Evolutionary conservation across 495 filamentous ascomycete genomes (phyloP), one percentile per base, ranked within the genome.

Genomic region (Podospora fimiseda): DNA sequence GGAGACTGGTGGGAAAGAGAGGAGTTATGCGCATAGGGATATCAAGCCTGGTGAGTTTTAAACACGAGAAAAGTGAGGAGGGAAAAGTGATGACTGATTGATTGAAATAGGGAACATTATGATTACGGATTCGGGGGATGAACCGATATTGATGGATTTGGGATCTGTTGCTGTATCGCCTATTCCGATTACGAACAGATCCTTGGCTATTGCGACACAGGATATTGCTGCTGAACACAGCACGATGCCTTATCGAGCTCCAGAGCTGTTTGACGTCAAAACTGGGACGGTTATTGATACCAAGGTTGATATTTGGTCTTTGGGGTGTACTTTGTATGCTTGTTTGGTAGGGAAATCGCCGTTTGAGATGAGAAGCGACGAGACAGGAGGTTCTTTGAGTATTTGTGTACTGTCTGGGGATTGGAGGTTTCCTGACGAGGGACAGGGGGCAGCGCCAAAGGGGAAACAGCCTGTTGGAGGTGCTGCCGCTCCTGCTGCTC

Each of bases 221-320:
- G 93, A 98, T 60, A 87, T 80, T 15, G 93, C 93, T 7, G 93
- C 91, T 7, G 93, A 98, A 66, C 92, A 96, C 73, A 89, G 84
- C 56, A 98, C 93, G 13, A 96, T 98, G 90, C 92, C 94, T 1
- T 98, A 98, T 70, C 89, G 93, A 45, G 93, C 93, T 2, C 93
- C 93, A 0, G 93, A 98, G 70, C 84, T 98, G 30, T 98, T 98
- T 66, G 93, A 98, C 62, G 94, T 97, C 51, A 95, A 96, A 68
- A 96, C 90, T 2, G 92, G 89, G 33, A 86, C 85, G 9, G 80
- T 88, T 42, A 85, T 98, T 60, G 93, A 98, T 65, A 95, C 93
- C 15, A 97, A 96, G 66, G 93, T 95, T 38, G 93, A 98, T 62
- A 94, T 98, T 58, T 98, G 93, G 93, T 95, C 89, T 2, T 74